Conservation (phyloP, 805 yeast genomes). For the Maudiozyma barnettii region DNA sequence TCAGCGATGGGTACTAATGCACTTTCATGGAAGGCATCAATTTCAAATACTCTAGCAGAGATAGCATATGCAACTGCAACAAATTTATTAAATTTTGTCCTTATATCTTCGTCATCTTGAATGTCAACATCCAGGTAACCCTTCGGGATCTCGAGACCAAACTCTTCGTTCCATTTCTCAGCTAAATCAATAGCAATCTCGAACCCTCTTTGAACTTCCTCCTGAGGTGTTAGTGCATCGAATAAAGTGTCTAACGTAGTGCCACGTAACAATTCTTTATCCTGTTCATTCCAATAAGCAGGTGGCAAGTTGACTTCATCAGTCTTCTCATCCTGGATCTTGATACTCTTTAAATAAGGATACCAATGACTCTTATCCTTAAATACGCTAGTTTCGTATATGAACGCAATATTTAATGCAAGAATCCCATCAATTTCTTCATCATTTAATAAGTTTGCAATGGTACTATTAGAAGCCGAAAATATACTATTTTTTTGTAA, state of each 20-base stretch:
- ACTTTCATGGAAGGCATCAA: conserved; percentile 65
- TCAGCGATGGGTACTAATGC: conserved; percentile 90
- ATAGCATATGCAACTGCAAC: conserved; percentile 51
- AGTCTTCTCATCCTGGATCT: conserved; percentile 25
- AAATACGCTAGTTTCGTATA: conserved; percentile 53
- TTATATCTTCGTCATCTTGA: conserved; percentile 14
- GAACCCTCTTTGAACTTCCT: conserved; percentile 34
- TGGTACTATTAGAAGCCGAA: conserved; percentile 47
- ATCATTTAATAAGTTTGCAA: conserved; percentile 61
- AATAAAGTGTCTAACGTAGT: conserved; percentile 56
- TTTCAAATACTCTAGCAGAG: conserved; percentile 70
- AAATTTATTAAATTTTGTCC: conserved; percentile 36
- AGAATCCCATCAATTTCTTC: conserved; percentile 52
- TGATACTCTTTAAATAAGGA: conserved; percentile 49
- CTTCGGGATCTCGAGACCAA: conserved; percentile 23
- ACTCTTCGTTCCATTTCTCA: conserved; percentile 24
- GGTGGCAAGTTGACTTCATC: conserved; percentile 42
- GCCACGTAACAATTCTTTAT: conserved; percentile 41
- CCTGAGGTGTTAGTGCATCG: conserved; percentile 23
- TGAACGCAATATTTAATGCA: conserved; percentile 55
- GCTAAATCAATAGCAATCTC: conserved; percentile 31
- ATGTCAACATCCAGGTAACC: conserved; percentile 21
- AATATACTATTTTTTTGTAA: conserved; percentile 54
- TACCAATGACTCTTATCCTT: conserved; percentile 74
- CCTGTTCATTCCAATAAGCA: conserved; percentile 50